These are phyloP conservation scores for Ramalina intermedia DNA, from an alignment of 495 filamentous ascomycete genomes.

Conservation along the genomic window DNA sequence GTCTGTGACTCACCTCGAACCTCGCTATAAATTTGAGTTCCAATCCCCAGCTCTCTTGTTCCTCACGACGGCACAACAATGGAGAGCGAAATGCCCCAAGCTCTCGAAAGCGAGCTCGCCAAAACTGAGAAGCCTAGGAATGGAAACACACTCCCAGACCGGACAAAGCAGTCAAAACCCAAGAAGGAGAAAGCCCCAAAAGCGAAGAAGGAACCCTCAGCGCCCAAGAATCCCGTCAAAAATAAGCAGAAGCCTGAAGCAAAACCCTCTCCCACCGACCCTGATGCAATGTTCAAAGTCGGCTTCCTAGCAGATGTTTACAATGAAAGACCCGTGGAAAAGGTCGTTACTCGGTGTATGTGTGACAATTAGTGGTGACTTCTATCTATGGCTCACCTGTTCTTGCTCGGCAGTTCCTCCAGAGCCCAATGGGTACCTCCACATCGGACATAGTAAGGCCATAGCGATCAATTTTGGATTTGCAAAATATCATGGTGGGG, in stretches of 20 bases:
- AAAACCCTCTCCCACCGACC: slow-evolving; percentile 39
- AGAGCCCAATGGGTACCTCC: slow-evolving; percentile 64
- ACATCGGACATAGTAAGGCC: slow-evolving; percentile 92
- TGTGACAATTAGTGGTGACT: not conserved
- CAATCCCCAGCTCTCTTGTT: too few relatives aligned
- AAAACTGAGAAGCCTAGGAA: too few relatives aligned
- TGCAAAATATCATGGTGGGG: slow-evolving; percentile 69
- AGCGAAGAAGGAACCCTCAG: slow-evolving; percentile 7
- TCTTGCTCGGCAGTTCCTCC: slow-evolving; percentile 58
- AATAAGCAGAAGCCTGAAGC: slow-evolving; percentile 15
- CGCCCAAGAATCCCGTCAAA: slow-evolving; percentile 1
- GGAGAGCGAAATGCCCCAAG: not conserved
- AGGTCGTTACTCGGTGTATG: slow-evolving; percentile 10
- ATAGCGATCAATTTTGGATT: slow-evolving; percentile 96
- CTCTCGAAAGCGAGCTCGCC: too few relatives aligned
- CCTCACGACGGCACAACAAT: not conserved
- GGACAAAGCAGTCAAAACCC: slow-evolving; percentile 1
- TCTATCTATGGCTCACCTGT: not conserved
- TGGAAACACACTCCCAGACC: not conserved
- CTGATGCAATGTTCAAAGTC: slow-evolving; percentile 66
- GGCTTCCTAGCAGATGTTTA: slow-evolving; percentile 74
- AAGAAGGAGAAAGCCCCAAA: slow-evolving; percentile 10
- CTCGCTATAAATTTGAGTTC: too few relatives aligned
- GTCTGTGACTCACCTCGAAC: too few relatives aligned
- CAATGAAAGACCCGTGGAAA: slow-evolving; percentile 54